These are phyloP conservation scores for Nicotiana knightiana DNA, from an alignment of 257 asterid species.

Conservation along the genomic window DNA sequence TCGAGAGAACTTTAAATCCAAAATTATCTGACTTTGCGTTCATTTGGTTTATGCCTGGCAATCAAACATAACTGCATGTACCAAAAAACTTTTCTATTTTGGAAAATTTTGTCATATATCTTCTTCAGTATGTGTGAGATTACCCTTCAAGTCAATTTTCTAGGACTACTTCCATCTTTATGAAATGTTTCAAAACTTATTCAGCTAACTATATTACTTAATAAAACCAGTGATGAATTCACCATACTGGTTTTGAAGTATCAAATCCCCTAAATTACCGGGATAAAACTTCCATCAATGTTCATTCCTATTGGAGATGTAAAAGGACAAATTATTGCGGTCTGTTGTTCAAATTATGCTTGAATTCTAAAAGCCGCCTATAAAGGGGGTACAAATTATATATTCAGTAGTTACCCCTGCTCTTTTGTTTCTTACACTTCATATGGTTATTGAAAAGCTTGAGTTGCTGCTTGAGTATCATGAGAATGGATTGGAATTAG, in stretches of 20 bases:
- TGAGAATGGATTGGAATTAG: neutral
- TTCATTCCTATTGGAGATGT: neutral
- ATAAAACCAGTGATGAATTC: neutral
- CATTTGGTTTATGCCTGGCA: neutral
- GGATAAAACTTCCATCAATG: neutral
- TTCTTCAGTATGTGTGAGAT: neutral
- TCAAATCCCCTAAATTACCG: neutral
- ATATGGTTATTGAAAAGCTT: neutral
- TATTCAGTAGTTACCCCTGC: neutral
- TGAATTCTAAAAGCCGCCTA: neutral
- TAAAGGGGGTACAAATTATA: neutral
- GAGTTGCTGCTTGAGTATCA: no score
- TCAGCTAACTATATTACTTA: neutral
- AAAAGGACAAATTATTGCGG: neutral
- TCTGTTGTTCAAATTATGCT: neutral
- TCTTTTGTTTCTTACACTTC: neutral
- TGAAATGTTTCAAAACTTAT: neutral
- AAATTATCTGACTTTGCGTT: neutral
- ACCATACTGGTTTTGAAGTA: neutral
- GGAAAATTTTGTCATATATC: neutral
- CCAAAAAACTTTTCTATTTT: neutral
- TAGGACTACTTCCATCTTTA: neutral
- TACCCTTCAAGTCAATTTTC: neutral
- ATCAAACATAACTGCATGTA: neutral
- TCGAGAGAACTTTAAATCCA: neutral